Evolutionary conservation across 1,284 basidiomycete species (phyloP).

Genomic region (Ceratobasidium sp.): DNA sequence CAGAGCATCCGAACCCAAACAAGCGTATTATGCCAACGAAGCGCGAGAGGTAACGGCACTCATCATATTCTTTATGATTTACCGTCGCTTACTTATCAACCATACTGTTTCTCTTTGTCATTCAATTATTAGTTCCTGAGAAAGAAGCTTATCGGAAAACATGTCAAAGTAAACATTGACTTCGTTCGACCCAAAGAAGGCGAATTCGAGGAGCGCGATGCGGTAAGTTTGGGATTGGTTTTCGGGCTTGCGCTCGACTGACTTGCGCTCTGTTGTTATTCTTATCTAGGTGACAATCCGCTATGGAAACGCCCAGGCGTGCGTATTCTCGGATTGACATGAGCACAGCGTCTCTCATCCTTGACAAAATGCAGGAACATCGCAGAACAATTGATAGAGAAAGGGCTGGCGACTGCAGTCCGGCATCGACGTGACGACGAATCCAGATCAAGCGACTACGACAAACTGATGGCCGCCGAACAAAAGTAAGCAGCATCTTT

Average conservation of each 20-base stretch:
- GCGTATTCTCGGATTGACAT: slow-evolving; percentile 45
- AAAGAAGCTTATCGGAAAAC: slow-evolving; percentile 89
- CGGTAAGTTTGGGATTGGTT: slow-evolving; percentile 10
- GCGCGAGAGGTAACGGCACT: slow-evolving; percentile 66
- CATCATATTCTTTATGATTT: slow-evolving; percentile 1
- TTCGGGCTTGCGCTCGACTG: not conserved
- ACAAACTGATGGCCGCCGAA: slow-evolving; percentile 94
- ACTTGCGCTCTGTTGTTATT: not conserved
- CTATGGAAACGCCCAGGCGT: slow-evolving; percentile 80
- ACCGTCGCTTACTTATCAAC: slow-evolving; percentile 1
- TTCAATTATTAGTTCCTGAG: slow-evolving; percentile 69
- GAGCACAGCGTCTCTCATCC: not conserved
- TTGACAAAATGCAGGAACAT: slow-evolving; percentile 69
- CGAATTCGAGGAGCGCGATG: slow-evolving; percentile 88
- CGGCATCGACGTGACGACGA: slow-evolving; percentile 95
- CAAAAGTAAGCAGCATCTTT: slow-evolving; percentile 65
- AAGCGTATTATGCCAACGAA: slow-evolving; percentile 88
- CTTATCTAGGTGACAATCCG: slow-evolving; percentile 77
- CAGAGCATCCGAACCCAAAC: slow-evolving; percentile 84
- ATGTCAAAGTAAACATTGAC: slow-evolving; percentile 67
- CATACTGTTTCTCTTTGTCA: slow-evolving; percentile 3
- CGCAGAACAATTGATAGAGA: slow-evolving; percentile 90
- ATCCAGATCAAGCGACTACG: slow-evolving; percentile 91
- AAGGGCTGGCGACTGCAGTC: slow-evolving; percentile 87
- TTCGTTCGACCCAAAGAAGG: slow-evolving; percentile 92